These are phyloP conservation scores for Entomortierella parvispora DNA, from an alignment of 192 early-diverging fungal species.

Conservation along the genomic window DNA sequence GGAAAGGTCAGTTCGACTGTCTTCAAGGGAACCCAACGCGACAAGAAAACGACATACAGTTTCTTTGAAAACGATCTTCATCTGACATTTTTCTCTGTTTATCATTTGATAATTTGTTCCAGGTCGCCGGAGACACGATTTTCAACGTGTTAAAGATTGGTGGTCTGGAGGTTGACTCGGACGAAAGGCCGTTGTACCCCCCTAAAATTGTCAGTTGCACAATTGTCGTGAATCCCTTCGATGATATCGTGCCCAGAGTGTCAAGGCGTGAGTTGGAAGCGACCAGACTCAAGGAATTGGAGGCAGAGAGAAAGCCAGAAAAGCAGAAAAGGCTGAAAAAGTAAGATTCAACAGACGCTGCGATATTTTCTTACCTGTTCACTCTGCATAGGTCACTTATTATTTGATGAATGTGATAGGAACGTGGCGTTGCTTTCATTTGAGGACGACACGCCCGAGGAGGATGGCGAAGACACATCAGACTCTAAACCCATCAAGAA, in stretches of 20 bases:
- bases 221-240: conserved; percentile 89
- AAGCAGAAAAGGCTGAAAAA: conserved; percentile 72
- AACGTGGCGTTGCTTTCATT: conserved; percentile 87
- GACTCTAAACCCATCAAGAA: conserved; percentile 62
- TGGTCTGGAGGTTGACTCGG: conserved; percentile 79
- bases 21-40: no score
- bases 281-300: conserved; percentile 15
- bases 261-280: conserved; percentile 48
- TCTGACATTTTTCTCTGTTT: no score
- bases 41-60: no score
- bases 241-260: conserved; percentile 86
- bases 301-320: conserved; percentile 54
- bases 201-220: conserved; percentile 69
- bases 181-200: conserved; percentile 84
- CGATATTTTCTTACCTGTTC: neutral
- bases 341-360: conserved; percentile 38
- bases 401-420: conserved; percentile 50
- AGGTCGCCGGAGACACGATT: conserved; percentile 90
- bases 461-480: conserved; percentile 22
- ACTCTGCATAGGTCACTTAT: neutral
- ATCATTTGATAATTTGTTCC: no score
- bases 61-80: no score
- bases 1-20: conserved; percentile 83
- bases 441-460: conserved; percentile 82
- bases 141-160: conserved; percentile 92